Conservation (phyloP, 1,139 yeast genomes). For the Hyphopichia pseudoburtonii region DNA sequence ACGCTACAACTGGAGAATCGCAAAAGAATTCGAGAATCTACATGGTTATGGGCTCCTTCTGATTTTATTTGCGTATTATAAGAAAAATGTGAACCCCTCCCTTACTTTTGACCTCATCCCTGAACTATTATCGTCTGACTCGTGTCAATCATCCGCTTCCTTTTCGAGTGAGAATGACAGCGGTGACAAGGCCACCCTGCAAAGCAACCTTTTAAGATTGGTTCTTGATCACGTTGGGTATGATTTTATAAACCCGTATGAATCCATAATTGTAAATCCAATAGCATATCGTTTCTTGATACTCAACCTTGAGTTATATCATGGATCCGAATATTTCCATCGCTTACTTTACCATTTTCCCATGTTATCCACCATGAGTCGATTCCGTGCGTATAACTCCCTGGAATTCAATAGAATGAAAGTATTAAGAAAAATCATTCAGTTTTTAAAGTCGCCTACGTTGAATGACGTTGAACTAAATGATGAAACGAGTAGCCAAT, state of each 20-base stretch:
- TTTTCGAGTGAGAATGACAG: too few species aligned
- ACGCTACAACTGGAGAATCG: slow-evolving; percentile 38
- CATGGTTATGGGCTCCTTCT: slow-evolving; percentile 42
- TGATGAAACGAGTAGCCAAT: slow-evolving; percentile 15
- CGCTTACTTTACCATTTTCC: slow-evolving; percentile 57
- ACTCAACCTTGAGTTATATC: slow-evolving; percentile 36
- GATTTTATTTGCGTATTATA: slow-evolving; percentile 31
- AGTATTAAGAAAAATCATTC: slow-evolving; percentile 52
- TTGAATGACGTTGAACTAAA: slow-evolving; percentile 12
- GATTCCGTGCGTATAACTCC: slow-evolving; percentile 48
- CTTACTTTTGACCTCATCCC: slow-evolving; percentile 15
- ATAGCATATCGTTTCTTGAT: slow-evolving; percentile 30
- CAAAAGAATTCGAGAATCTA: slow-evolving; percentile 43
- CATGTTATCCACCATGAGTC: slow-evolving; percentile 52
- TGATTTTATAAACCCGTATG: slow-evolving; percentile 22
- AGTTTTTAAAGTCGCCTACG: slow-evolving; percentile 42
- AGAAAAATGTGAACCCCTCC: slow-evolving; percentile 19
- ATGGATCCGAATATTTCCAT: slow-evolving; percentile 43
- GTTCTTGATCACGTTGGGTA: slow-evolving; percentile 27
- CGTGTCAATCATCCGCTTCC: too few species aligned
- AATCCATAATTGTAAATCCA: slow-evolving; percentile 31
- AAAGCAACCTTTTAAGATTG: slow-evolving; percentile 19
- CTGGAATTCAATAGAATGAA: slow-evolving; percentile 53
- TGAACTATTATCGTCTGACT: not conserved
- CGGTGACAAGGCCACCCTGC: too few species aligned